These are phyloP conservation scores for Tulasnella sp. DNA, from an alignment of 768 basidiomycete genomes.

Conservation along the genomic window DNA sequence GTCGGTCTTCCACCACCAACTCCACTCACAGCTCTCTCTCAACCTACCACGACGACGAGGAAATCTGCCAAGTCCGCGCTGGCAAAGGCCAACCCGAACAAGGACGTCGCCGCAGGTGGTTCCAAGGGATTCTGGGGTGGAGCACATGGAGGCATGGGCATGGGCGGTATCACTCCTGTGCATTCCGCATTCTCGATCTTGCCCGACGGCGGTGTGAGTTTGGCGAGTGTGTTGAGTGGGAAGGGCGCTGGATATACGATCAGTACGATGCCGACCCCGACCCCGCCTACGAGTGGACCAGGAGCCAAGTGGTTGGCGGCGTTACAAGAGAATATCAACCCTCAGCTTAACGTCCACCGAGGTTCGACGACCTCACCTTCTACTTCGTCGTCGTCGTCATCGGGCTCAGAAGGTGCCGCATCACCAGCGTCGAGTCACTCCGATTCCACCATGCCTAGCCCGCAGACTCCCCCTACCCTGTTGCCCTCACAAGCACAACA, in stretches of 20 bases:
- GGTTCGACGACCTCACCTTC: not conserved
- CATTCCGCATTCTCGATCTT: conserved; percentile 58
- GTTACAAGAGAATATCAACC: conserved; percentile 73
- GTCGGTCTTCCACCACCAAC: conserved; percentile 31
- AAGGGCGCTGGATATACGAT: not conserved
- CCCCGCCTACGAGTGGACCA: conserved; percentile 14
- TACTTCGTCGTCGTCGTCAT: conserved; percentile 11
- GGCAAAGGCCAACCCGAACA: conserved; percentile 61
- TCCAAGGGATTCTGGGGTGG: conserved; percentile 66
- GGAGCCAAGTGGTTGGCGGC: conserved; percentile 19
- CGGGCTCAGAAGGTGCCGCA: not conserved
- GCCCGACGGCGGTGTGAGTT: conserved; percentile 42
- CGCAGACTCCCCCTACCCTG: not conserved
- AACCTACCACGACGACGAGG: conserved; percentile 17
- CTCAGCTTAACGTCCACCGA: conserved; percentile 40
- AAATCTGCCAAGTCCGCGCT: conserved; percentile 24
- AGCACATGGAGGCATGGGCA: conserved; percentile 38
- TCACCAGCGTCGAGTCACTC: not conserved
- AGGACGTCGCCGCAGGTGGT: conserved; percentile 52
- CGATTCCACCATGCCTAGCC: not conserved
- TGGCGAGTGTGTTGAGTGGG: conserved; percentile 13
- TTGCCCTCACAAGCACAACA: not conserved
- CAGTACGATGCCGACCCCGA: conserved; percentile 15
- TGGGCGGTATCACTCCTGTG: conserved; percentile 62
- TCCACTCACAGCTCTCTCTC: conserved; percentile 31